These are phyloP conservation scores for Polygonum maritimum DNA, from an alignment of 148 eudicot species.

Conservation along the genomic window DNA sequence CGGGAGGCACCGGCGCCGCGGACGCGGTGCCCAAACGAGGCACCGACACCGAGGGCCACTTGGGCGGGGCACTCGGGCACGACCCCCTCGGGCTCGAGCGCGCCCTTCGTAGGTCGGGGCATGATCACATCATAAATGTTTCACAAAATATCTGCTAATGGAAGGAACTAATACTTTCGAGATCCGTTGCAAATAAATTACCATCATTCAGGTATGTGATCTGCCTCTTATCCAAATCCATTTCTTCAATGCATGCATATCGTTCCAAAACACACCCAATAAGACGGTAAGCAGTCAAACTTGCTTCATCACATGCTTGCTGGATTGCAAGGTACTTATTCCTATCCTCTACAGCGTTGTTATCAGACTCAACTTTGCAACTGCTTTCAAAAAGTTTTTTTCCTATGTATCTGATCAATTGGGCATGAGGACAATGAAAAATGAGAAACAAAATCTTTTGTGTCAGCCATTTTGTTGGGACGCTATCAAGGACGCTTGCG, in stretches of 20 bases:
- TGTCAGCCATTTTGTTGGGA: too few relatives aligned
- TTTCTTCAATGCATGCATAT: constrained; percentile 35
- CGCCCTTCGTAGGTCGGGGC: too few relatives aligned
- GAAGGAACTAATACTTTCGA: constrained; percentile 21
- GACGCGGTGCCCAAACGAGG: too few relatives aligned
- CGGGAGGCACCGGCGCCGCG: too few relatives aligned
- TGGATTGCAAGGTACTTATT: constrained; percentile 58
- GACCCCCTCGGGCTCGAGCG: too few relatives aligned
- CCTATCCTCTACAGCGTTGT: constrained; percentile 12
- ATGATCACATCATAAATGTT: too few relatives aligned
- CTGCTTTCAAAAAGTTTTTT: constrained; percentile 2
- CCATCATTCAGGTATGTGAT: constrained; percentile 45
- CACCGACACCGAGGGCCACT: too few relatives aligned
- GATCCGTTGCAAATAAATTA: constrained; percentile 12
- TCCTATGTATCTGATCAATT: background rate
- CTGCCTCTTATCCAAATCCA: constrained; percentile 23
- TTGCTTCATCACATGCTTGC: constrained; percentile 64
- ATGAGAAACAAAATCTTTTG: background rate
- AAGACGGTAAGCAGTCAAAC: constrained; percentile 48
- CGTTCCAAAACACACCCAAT: constrained; percentile 41
- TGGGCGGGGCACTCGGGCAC: too few relatives aligned
- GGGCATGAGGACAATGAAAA: background rate
- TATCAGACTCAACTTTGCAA: constrained; percentile 8
- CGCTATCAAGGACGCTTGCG: too few relatives aligned
- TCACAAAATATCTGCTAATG: background rate